Base-by-base conservation (phyloP, 345 rosid genomes). In the Syzygium aqueum region DNA sequence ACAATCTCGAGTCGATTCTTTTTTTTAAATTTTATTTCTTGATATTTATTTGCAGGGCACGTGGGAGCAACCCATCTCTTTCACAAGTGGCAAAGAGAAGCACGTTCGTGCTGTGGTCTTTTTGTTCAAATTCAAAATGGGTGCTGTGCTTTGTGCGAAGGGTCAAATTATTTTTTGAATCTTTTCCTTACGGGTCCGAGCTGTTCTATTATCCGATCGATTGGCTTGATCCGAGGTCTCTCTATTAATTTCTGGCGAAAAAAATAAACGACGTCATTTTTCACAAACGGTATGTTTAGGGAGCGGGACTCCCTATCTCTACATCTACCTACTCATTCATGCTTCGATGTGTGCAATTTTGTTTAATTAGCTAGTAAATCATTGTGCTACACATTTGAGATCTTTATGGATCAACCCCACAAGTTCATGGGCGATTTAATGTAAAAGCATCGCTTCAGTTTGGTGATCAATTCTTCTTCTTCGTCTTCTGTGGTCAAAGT, bases 11-110 rank as follows among this genome's bases (percentile, higher is more conserved):
- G 77, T 65, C 77, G 43, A 30, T 7, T 30, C 8, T 21, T 30
- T 65, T 0, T 7, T 4, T 2, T 30, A 30, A 12, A 0, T 10
- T 16, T 16, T 8, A 30, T 14, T 33, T 61, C 73, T n/a, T 15
- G 43, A 16, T 16, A 12, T 30, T 65, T 16, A 6, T 30, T 65
- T 0, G 23, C 0, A 2, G 27, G 49, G 10, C 82, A 73, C 27
- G 82, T 73, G 27, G 27, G 49, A 33, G 80, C 49, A 19, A 10
- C 49, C 49, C 80, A 73, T 73, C 80, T 73, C 23, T 73, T 73
- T 73, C 80, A 1, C 49, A 0, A 13, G 12, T 33, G 27, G 80
- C 2, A 33, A 10, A 19, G 80, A 19, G 27, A 73, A 73, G 49
- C 8, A 37, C 80, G 80, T 37, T 37, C 6, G 49, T 73, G 25